Conservation (phyloP, 1,284 basidiomycete genomes). For the Bondarzewia mesenterica region DNA sequence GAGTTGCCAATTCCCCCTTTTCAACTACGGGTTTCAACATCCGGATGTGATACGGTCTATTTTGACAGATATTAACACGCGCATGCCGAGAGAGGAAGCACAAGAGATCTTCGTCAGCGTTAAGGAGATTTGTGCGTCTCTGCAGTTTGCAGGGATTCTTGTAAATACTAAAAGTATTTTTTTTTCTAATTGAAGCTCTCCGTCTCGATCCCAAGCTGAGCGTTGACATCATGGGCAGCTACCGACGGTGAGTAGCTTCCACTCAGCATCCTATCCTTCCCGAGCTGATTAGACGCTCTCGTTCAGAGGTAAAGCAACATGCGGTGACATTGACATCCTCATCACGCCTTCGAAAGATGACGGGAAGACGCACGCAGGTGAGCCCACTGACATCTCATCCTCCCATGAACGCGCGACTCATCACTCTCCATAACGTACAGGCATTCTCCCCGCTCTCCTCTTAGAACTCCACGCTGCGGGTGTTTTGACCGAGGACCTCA, state of each 20-base stretch:
- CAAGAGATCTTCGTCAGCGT: slow-evolving; percentile 65
- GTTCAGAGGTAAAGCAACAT: slow-evolving; percentile 63
- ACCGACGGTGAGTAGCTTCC: slow-evolving; percentile 46
- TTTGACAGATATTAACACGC: slow-evolving; percentile 54
- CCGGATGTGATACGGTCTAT: no score
- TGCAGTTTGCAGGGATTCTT: no score
- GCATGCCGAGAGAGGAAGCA: slow-evolving; percentile 84
- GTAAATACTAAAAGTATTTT: background rate
- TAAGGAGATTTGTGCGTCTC: slow-evolving; percentile 51
- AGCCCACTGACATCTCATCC: no score
- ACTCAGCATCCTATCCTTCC: slow-evolving; percentile 1
- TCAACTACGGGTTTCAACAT: background rate
- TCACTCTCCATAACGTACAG: slow-evolving; percentile 25
- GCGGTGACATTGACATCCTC: slow-evolving; percentile 87
- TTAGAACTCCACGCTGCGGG: slow-evolving; percentile 43
- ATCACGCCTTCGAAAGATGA: slow-evolving; percentile 71
- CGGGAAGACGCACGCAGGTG: slow-evolving; percentile 66
- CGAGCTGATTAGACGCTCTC: background rate
- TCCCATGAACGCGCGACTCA: no score
- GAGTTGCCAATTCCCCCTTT: slow-evolving; percentile 5
- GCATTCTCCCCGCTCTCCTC: slow-evolving; percentile 51
- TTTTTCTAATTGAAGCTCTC: slow-evolving; percentile 37
- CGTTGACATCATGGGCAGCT: slow-evolving; percentile 88
- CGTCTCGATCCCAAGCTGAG: slow-evolving; percentile 64
- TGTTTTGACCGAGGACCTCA: slow-evolving; percentile 75